Percentiles rank a stretch among this genome's conserved stretches.
These are phyloP conservation scores for Fusarium virguliforme DNA, from an alignment of 2,329 filamentous ascomycete genomes.

Conservation along the genomic window DNA sequence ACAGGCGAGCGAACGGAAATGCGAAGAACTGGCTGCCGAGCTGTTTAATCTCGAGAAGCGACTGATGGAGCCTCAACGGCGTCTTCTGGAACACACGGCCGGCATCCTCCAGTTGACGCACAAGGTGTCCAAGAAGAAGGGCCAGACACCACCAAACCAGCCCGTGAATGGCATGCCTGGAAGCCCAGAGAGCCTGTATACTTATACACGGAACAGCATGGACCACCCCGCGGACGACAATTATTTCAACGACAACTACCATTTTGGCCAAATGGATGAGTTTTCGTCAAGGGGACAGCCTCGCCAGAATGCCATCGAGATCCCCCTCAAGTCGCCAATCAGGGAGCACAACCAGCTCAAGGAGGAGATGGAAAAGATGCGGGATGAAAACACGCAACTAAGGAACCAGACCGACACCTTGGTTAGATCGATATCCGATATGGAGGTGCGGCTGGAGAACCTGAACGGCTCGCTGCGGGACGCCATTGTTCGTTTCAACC, in stretches of 20 bases:
- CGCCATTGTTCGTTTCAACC: constrained; percentile 76
- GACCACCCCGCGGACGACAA: constrained; percentile 70
- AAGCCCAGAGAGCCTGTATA: constrained; percentile 84
- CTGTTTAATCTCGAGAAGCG: constrained; percentile 85
- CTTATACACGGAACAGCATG: constrained; percentile 74
- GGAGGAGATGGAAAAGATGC: constrained; percentile 64
- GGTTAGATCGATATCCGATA: constrained; percentile 69
- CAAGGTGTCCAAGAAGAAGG: constrained; percentile 76
- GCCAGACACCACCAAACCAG: constrained; percentile 60
- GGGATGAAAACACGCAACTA: constrained; percentile 63
- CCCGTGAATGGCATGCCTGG: constrained; percentile 75
- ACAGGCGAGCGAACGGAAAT: constrained; percentile 81
- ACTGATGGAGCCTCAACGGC: constrained; percentile 80
- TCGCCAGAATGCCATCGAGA: constrained; percentile 67
- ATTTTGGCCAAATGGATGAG: constrained; percentile 75
- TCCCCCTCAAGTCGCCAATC: constrained; percentile 71
- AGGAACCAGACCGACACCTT: constrained; percentile 54
- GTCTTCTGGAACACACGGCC: constrained; percentile 90
- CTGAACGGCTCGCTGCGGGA: constrained; percentile 78
- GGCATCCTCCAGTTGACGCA: constrained; percentile 94
- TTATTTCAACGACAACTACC: constrained; percentile 84
- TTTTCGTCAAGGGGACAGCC: constrained; percentile 48
- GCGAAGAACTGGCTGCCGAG: constrained; percentile 87
- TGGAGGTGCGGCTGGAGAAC: constrained; percentile 77
- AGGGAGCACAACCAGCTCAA: constrained; percentile 69